Evolutionary conservation across 306 rosid genomes (phyloP).

Genomic region (Begonia peltatifolia): DNA sequence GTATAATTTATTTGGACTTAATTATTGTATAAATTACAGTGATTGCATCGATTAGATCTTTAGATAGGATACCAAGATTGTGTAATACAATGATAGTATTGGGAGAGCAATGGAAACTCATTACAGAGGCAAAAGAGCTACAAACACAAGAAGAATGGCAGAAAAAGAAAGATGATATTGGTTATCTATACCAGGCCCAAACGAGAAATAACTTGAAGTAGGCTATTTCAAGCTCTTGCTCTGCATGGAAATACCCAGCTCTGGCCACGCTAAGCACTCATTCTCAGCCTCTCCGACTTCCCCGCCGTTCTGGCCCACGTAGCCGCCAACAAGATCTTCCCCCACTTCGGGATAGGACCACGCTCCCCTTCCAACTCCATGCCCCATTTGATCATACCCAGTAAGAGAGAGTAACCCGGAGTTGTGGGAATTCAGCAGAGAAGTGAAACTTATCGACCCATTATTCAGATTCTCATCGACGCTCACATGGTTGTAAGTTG

Average conservation of each 20-base stretch:
- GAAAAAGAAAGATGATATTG: no score
- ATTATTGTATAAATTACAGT: no score
- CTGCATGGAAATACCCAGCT: conserved; percentile 23
- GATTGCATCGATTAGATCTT: no score
- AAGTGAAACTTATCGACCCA: conserved; percentile 6
- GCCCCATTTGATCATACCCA: conserved; percentile 31
- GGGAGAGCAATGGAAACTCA: no score
- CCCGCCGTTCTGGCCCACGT: conserved; percentile 2
- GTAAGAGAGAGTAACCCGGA: conserved; percentile 17
- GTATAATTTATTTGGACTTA: no score
- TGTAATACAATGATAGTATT: no score
- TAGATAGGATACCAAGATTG: no score
- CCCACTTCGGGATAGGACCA: conserved; percentile 21
- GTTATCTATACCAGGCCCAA: no score
- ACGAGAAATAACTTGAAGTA: no score
- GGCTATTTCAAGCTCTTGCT: conserved; percentile 15
- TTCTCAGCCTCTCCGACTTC: conserved; percentile 14
- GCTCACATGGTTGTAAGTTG: conserved; percentile 5
- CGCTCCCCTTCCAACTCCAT: conserved; percentile 16
- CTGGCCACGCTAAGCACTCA: conserved; percentile 28
- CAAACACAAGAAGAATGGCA: no score
- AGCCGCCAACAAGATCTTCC: conserved; percentile 12
- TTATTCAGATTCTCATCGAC: neutral
- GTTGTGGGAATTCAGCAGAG: conserved; percentile 14
- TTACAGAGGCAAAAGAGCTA: no score